phyloP scores from a whole-genome alignment of 192 early-diverging fungal genomes.

The Rhizophagus prolifer region DNA sequence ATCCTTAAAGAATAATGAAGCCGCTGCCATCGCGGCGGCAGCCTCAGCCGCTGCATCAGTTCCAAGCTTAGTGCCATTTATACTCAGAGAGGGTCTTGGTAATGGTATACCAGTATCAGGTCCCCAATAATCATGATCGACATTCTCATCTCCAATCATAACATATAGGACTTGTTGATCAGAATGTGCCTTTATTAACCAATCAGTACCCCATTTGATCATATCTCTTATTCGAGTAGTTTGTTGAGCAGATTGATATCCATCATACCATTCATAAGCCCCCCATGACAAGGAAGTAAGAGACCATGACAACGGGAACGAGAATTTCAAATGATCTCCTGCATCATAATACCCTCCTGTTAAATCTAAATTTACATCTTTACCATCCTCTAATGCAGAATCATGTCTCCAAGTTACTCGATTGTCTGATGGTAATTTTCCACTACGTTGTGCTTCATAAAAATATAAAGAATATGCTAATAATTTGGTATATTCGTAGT shows the following conservation, averaged over 20 bases:
- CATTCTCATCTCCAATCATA: constrained; percentile 42
- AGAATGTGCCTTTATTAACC: constrained; percentile 61
- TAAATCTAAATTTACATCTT: constrained; percentile 42
- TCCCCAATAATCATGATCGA: constrained; percentile 64
- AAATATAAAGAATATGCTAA: constrained; percentile 51
- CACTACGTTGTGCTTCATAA: constrained; percentile 58
- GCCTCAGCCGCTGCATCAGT: constrained; percentile 56
- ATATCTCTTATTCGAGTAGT: constrained; percentile 45
- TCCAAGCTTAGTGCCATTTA: constrained; percentile 48
- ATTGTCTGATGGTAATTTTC: constrained; percentile 48
- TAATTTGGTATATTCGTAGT: constrained; percentile 26
- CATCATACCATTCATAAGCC: constrained; percentile 54
- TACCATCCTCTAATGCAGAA: constrained; percentile 45
- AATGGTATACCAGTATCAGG: constrained; percentile 52
- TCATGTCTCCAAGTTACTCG: constrained; percentile 49
- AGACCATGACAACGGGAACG: constrained; percentile 56
- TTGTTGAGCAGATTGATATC: constrained; percentile 50
- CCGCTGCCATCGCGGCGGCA: constrained; percentile 57
- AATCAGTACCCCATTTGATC: constrained; percentile 61
- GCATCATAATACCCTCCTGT: constrained; percentile 50
- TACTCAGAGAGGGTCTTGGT: constrained; percentile 51
- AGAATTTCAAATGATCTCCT: constrained; percentile 62
- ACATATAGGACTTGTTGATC: constrained; percentile 50
- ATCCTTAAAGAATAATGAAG: constrained; percentile 52
- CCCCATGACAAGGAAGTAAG: constrained; percentile 54